Evolutionary conservation across 2,329 filamentous ascomycete species (phyloP).

Genomic region (Cyphellophora europaea): DNA sequence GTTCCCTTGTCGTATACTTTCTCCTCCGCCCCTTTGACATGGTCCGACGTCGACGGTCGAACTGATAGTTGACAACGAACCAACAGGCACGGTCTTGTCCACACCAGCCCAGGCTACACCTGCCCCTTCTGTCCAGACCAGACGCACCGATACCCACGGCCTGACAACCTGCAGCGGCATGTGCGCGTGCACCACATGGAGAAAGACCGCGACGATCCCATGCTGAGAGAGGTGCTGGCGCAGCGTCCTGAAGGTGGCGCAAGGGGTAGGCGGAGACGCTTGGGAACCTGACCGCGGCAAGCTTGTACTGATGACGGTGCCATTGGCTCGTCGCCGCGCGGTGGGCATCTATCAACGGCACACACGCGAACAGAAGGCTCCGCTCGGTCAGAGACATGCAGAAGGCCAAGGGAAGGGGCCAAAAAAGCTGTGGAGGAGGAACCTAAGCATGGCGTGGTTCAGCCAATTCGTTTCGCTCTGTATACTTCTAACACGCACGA

Average conservation of each 20-base stretch:
- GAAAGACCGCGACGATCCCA: slow-evolving; percentile 77
- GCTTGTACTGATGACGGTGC: background rate
- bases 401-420: too few relatives aligned
- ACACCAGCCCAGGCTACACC: slow-evolving; percentile 87
- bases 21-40: too few relatives aligned
- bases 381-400: background rate
- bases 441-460: too few relatives aligned
- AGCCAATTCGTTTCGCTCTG: too few relatives aligned
- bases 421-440: too few relatives aligned
- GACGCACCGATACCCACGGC: slow-evolving; percentile 88
- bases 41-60: background rate
- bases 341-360: background rate
- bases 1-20: too few relatives aligned
- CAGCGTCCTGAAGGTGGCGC: slow-evolving; percentile 78
- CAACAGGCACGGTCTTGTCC: slow-evolving; percentile 66
- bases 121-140: slow-evolving; percentile 93
- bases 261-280: slow-evolving; percentile 65
- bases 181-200: slow-evolving; percentile 87
- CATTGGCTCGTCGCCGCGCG: background rate
- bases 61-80: slow-evolving; percentile 15
- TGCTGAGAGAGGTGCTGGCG: slow-evolving; percentile 71
- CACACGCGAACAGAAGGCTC: background rate
- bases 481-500: too few relatives aligned
- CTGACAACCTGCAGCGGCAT: slow-evolving; percentile 92
- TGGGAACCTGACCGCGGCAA: slow-evolving; percentile 4